These are phyloP conservation scores for Xylaria palmicola DNA, from an alignment of 495 filamentous ascomycete genomes.

Conservation along the genomic window DNA sequence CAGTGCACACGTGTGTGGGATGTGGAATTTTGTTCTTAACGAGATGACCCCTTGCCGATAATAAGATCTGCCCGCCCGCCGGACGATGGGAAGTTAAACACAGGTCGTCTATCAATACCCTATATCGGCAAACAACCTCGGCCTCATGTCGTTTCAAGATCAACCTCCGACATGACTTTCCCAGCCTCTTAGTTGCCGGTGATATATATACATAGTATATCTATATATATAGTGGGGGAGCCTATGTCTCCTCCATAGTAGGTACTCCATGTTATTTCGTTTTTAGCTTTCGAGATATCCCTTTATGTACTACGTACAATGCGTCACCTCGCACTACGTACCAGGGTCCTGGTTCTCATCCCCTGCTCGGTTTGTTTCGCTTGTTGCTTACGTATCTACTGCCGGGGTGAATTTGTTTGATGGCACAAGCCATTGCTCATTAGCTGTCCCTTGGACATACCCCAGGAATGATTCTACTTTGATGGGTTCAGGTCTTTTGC, in stretches of 20 bases:
- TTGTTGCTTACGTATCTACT: too few relatives aligned
- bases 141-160: slow-evolving; percentile 7
- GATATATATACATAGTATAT: too few relatives aligned
- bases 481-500: too few relatives aligned
- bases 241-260: neutral
- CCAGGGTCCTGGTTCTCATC: neutral
- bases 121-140: slow-evolving; percentile 2
- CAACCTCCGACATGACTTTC: neutral
- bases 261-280: neutral
- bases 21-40: neutral
- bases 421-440: neutral
- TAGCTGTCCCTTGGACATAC: neutral
- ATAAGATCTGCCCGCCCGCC: slow-evolving; percentile 14
- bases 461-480: neutral
- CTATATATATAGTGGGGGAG: neutral
- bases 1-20: neutral
- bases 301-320: too few relatives aligned
- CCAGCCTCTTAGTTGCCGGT: slow-evolving; percentile 1
- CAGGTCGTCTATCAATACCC: slow-evolving; percentile 13
- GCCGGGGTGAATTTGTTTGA: neutral
- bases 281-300: too few relatives aligned
- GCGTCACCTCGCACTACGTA: neutral
- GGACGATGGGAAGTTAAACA: neutral
- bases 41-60: neutral
- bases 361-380: neutral